A percentile compares a stretch with the other conserved stretches of the same genome.
Conservation (phyloP, 768 basidiomycete species). For the Lentinula aciculospora region DNA sequence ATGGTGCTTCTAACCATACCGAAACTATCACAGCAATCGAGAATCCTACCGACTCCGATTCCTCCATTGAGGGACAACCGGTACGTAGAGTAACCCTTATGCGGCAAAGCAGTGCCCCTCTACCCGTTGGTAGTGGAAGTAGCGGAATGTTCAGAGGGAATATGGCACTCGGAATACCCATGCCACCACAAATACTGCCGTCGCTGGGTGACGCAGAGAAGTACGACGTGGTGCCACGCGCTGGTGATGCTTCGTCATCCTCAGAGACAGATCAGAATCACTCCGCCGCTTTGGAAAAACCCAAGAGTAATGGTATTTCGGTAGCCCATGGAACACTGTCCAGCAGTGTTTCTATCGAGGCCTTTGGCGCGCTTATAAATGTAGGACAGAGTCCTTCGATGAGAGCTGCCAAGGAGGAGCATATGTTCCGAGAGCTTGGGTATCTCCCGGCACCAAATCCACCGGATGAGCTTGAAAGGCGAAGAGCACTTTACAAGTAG, state of each 20-base stretch:
- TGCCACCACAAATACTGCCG: background rate
- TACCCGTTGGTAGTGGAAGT: conserved; percentile 21
- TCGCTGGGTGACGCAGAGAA: conserved; percentile 6
- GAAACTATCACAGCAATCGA: background rate
- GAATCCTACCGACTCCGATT: background rate
- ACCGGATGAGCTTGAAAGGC: conserved; percentile 76
- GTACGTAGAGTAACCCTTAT: conserved; percentile 35
- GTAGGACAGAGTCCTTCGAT: conserved; percentile 18
- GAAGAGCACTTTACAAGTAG: conserved; percentile 82
- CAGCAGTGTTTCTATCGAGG: background rate
- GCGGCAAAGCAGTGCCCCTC: conserved; percentile 43
- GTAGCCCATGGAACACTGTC: background rate
- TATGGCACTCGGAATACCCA: background rate
- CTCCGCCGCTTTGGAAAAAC: background rate
- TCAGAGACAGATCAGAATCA: background rate
- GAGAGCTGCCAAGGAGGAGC: conserved; percentile 61
- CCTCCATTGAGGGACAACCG: conserved; percentile 11
- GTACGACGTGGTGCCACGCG: background rate
- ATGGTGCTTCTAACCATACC: background rate
- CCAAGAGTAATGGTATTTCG: background rate
- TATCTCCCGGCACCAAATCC: conserved; percentile 81
- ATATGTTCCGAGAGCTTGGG: conserved; percentile 56
- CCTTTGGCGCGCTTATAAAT: background rate
- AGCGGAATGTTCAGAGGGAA: background rate
- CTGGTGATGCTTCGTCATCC: no score